Conservation (phyloP, 1,284 basidiomycete genomes). For the Quambalaria eucalypti region DNA sequence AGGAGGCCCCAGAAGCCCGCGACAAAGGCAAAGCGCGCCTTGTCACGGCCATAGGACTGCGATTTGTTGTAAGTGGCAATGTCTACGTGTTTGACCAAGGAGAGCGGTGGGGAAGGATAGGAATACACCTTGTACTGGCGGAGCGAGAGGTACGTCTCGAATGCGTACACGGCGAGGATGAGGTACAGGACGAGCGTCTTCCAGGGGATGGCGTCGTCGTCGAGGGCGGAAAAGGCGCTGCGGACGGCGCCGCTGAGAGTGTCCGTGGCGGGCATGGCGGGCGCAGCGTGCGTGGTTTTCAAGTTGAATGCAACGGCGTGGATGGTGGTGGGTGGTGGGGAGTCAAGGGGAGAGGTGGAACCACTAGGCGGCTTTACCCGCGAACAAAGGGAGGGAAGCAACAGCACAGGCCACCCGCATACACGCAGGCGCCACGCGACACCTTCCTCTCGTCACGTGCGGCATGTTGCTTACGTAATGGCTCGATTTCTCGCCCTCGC, state of each 20-base stretch:
- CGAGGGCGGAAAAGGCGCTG: conserved; percentile 12
- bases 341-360: background rate
- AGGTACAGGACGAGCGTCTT: conserved; percentile 63
- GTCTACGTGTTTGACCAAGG: conserved; percentile 64
- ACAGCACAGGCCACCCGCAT: background rate
- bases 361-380: background rate
- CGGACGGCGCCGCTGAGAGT: background rate
- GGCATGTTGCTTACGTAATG: too few relatives aligned
- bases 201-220: conserved; percentile 57
- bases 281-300: background rate
- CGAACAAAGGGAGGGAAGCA: background rate
- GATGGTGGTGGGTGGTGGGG: background rate
- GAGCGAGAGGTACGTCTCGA: conserved; percentile 75
- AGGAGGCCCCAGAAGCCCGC: conserved; percentile 65
- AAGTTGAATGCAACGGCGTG: background rate
- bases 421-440: background rate
- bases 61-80: conserved; percentile 73
- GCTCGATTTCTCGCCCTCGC: too few relatives aligned
- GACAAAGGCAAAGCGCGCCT: conserved; percentile 72
- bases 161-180: conserved; percentile 68
- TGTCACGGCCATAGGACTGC: conserved; percentile 81
- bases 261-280: background rate
- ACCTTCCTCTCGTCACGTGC: background rate
- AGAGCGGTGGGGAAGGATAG: conserved; percentile 65
- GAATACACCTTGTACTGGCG: conserved; percentile 78